Evolutionary conservation across 768 basidiomycete genomes (phyloP).

Genomic region (Leccinum barrowsii): DNA sequence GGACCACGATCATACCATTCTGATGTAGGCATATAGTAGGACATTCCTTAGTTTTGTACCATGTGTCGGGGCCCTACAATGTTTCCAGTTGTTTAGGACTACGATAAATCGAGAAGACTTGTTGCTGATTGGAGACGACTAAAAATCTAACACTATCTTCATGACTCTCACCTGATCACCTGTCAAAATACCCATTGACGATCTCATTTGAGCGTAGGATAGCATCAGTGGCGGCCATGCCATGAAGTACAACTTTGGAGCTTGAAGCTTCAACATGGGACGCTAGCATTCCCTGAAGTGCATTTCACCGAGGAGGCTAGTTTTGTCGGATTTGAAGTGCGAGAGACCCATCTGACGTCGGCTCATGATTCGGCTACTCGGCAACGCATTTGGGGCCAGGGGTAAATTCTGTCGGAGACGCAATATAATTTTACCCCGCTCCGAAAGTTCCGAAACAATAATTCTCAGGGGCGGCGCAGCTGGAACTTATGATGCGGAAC

Average conservation of each 20-base stretch:
- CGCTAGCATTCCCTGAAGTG: background rate
- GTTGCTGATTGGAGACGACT: background rate
- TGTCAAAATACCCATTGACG: background rate
- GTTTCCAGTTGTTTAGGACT: background rate
- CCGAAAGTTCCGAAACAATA: background rate
- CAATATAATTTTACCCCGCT: background rate
- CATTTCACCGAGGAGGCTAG: background rate
- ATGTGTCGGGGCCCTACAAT: background rate
- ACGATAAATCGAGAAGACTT: background rate
- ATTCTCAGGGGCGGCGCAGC: background rate
- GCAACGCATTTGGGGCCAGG: background rate
- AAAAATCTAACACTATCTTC: too few species aligned
- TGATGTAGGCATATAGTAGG: background rate
- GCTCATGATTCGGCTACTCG: background rate
- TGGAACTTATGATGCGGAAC: slow-evolving; percentile 6
- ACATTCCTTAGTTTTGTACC: background rate
- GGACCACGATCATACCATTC: background rate
- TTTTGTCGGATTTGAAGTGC: background rate
- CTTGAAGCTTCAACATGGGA: background rate
- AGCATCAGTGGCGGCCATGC: background rate
- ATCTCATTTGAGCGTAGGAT: too few species aligned
- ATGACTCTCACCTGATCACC: background rate
- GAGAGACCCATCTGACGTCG: background rate
- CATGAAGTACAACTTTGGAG: background rate
- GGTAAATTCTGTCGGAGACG: background rate